Percentiles rank a stretch among this genome's conserved stretches.
phyloP scores from a whole-genome alignment of 169 alveolate species.

The Cystoisospora suis region DNA sequence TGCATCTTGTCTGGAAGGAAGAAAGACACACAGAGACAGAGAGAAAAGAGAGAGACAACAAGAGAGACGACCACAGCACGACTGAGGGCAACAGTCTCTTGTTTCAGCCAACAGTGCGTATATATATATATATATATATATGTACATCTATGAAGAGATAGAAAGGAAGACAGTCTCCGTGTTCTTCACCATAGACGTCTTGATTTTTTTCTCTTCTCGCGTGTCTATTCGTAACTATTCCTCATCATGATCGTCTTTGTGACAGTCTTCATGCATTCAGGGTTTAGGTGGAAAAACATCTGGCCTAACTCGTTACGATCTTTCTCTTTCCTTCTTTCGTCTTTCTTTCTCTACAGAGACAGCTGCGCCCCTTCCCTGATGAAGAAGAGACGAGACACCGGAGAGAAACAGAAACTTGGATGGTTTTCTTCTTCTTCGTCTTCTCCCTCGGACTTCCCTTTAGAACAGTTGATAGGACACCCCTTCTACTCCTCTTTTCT shows the following conservation, averaged over 20 bases:
- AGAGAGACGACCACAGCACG: no score
- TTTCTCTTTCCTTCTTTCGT: no score
- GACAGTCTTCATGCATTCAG: no score
- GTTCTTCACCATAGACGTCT: not conserved
- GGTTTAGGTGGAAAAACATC: not conserved
- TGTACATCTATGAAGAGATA: not conserved
- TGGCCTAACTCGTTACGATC: not conserved
- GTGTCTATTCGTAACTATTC: no score
- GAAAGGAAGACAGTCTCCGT: not conserved
- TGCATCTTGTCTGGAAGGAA: no score
- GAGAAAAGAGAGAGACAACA: no score
- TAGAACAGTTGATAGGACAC: not conserved
- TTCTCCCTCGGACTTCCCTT: conserved; percentile 15
- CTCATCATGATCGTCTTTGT: no score
- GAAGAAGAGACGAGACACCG: not conserved
- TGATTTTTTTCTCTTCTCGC: not conserved
- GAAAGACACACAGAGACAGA: no score
- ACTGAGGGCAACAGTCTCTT: no score
- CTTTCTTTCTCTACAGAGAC: no score
- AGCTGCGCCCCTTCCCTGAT: not conserved
- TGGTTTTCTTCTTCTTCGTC: not conserved
- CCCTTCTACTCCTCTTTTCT: not conserved
- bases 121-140: no score
- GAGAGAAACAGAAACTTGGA: not conserved
- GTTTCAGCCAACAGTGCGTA: not conserved